Conservation (phyloP, 2,329 filamentous ascomycete genomes). For the Cadophora gregata region DNA sequence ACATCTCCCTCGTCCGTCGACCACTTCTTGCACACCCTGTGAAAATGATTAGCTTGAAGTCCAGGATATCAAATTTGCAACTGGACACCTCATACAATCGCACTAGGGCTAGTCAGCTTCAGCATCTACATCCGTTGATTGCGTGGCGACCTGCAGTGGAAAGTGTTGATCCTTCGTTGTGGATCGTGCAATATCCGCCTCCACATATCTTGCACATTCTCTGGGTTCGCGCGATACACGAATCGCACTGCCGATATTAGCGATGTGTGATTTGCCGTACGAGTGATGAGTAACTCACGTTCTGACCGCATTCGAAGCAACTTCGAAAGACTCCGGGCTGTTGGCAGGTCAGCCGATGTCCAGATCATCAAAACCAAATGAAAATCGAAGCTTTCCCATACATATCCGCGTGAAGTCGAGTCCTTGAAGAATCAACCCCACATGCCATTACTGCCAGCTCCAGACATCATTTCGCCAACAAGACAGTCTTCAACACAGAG, state of each 20-base stretch:
- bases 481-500: constrained; percentile 62
- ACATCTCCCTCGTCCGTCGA: constrained; percentile 38
- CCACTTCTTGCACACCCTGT: constrained; percentile 39
- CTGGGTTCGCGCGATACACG: constrained; percentile 76
- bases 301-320: constrained; percentile 87
- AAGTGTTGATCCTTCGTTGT: constrained; percentile 82
- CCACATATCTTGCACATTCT: constrained; percentile 74
- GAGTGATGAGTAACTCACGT: constrained; percentile 56
- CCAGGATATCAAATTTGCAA: constrained; percentile 1
- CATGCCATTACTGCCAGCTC: constrained; percentile 60
- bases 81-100: constrained; percentile 42
- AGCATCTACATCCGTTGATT: constrained; percentile 40
- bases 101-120: constrained; percentile 41
- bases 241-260: constrained; percentile 63
- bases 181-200: constrained; percentile 81
- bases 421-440: constrained; percentile 56
- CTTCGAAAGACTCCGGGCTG: constrained; percentile 63
- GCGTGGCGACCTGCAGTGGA: constrained; percentile 48
- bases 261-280: constrained; percentile 13
- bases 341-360: constrained; percentile 39
- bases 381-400: constrained; percentile 40
- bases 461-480: constrained; percentile 57
- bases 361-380: constrained; percentile 34
- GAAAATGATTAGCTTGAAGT: constrained; percentile 25
- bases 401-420: constrained; percentile 42